Evolutionary conservation across 2,329 filamentous ascomycete genomes (phyloP), one percentile per base, ranked within the genome.

Genomic region (Monosporascus sp.): DNA sequence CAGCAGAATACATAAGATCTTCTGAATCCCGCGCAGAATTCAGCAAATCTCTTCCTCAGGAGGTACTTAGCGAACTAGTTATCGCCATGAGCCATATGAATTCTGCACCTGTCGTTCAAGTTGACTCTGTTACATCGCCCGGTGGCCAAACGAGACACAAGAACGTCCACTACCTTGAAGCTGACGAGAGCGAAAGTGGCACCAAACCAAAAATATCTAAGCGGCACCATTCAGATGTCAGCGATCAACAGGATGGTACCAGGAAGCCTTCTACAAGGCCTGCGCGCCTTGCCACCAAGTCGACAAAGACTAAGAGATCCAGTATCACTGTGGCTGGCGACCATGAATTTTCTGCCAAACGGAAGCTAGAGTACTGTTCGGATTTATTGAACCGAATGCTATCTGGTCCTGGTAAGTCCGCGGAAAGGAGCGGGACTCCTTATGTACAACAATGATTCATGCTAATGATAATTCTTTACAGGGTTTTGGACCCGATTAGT

Each of bases 401-500:
- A 0, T 82, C 79, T 2, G 82, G 82, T 0, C 82, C 83, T 55
- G 80, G 80, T 82, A 71, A 64, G 66, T 59, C 25, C 5, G 11
- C 31, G 31, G 14, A 35, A 14, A 35, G 4, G 9, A 35, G 31
- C 31, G 31, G 31, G 31, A 14, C 31, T 14, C 11, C 31, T 14
- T 35, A 35, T 35, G 11, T 14, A 35, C 11, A 35, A 14, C 31
- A 35, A 35, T 35, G 31, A 35, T 35, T 38, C 6, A 24, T 52
- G 2, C 31, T 45, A 49, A 17, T n/a, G 47, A 43, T 48, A 20
- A 43, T 27, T 6, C 5, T 25, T 39, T 43, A 18, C 50, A 83
- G 82, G 83, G 6, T 85, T 83, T 65, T 86, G 83, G 83, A 85
- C 83, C 0, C 79, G 82, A n/a, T 73, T 85, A 0, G 82, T 85